Evolutionary conservation across 176 grass and related monocot species (phyloP).

Genomic region (Dendrocalamus sinicus): DNA sequence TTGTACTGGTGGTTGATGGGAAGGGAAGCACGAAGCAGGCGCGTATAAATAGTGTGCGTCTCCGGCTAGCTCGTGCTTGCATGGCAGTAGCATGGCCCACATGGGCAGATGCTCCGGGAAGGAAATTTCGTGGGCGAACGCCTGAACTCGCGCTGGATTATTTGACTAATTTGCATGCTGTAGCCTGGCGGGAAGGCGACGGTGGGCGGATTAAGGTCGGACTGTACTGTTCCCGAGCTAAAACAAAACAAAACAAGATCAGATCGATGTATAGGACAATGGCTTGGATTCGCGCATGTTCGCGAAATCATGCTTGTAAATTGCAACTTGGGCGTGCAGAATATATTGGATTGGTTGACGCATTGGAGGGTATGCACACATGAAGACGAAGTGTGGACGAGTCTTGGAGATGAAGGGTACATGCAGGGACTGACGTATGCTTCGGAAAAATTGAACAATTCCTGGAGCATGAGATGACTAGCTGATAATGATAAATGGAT

Average conservation of each 20-base stretch:
- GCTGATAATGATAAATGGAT: neutral
- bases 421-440: neutral
- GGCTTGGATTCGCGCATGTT: constrained; percentile 32
- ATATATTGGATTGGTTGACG: constrained; percentile 14
- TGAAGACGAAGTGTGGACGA: neutral
- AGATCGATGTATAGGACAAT: constrained; percentile 12
- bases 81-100: neutral
- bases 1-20: neutral
- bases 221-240: constrained; percentile 4
- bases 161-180: constrained; percentile 43
- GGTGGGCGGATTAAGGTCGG: constrained; percentile 44
- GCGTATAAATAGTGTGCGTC: constrained; percentile 35
- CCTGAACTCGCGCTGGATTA: constrained; percentile 49
- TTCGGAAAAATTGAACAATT: neutral
- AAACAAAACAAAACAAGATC: constrained; percentile 15
- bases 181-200: constrained; percentile 22
- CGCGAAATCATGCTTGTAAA: constrained; percentile 16
- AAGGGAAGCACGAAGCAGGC: neutral
- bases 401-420: neutral
- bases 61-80: constrained; percentile 12
- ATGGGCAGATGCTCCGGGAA: neutral
- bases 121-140: neutral
- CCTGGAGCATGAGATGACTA: neutral
- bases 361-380: neutral
- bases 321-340: constrained; percentile 30